Evolutionary conservation across 768 basidiomycete species (phyloP), one percentile per base, ranked within the genome.

Genomic region (Rhizopogon sp.): DNA sequence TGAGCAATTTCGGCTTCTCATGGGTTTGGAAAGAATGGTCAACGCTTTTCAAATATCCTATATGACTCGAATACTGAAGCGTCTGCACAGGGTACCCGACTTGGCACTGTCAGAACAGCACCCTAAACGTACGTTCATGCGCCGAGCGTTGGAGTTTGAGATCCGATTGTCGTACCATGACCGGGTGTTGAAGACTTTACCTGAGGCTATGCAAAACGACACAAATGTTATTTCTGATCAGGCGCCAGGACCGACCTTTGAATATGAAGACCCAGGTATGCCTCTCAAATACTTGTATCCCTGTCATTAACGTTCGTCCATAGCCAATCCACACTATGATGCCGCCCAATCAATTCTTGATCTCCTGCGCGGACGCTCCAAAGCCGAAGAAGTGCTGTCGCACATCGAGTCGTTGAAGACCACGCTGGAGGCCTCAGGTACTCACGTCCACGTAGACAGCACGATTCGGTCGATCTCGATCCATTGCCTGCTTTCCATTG

Each of bases 21-120:
- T 98, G 97, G 97, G 93, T 97, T 13, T 99, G 97, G 97, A 95
- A 93, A 64, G 97, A 98, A 79, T 99, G 97, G 96, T 94, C 50
- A 43, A 85, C 72, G 5, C 14, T 25, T 37, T 43, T 39, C 2
- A 13, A 17, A 1, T 53, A 10, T 35, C 13, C 4, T 53, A 8
- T 29, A 11, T 53, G 43, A 14, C 9, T 37, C 29, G 8, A 50
- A 5, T 47, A 8, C 46, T 46, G 50, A 55, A 33, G 13, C 57
- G 39, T 20, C 25, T 45, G 50, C 35, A 6, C 52, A 98, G 96
- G 96, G 74, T 93, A 13, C 85, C 88, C 2, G 97, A 98, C 72
- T 74, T 98, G 31, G 69, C 79, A 1, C 72, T 96, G 9, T 73
- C 84, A 5, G 66, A 79, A 10, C 80, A 88, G 51, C 94, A 98